Evolutionary conservation across 2,329 filamentous ascomycete genomes (phyloP).

Genomic region (Fusarium sp.): DNA sequence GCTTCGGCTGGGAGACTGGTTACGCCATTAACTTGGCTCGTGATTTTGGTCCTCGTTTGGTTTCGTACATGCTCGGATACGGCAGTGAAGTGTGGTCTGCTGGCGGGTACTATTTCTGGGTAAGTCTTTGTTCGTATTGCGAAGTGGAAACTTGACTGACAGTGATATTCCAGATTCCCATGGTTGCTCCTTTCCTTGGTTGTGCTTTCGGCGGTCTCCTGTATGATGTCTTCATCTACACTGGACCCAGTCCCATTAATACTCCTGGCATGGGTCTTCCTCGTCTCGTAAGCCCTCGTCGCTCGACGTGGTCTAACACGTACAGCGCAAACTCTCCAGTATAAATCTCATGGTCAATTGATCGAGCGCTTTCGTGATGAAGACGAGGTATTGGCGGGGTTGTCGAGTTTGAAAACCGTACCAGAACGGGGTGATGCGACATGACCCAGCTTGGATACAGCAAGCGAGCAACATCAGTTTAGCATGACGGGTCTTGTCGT

Average conservation of each 20-base stretch:
- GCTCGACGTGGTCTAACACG: conserved; percentile 53
- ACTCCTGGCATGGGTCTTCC: conserved; percentile 72
- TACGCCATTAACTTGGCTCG: conserved; percentile 80
- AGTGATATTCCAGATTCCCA: conserved; percentile 66
- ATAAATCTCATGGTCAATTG: background rate
- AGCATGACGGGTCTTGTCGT: background rate
- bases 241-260: conserved; percentile 76
- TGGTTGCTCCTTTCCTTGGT: conserved; percentile 76
- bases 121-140: conserved; percentile 48
- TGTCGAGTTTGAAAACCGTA: background rate
- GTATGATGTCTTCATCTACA: conserved; percentile 76
- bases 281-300: conserved; percentile 55
- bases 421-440: background rate
- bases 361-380: background rate
- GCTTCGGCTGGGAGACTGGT: conserved; percentile 81
- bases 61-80: conserved; percentile 76
- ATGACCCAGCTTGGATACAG: background rate
- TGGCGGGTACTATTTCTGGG: conserved; percentile 79
- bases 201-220: conserved; percentile 72
- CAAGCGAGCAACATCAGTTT: too few relatives aligned
- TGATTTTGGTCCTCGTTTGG: conserved; percentile 76
- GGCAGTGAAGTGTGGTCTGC: conserved; percentile 73
- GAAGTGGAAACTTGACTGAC: conserved; percentile 1
- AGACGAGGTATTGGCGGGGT: background rate
- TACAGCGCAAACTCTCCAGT: conserved; percentile 43